These are phyloP conservation scores for Sugiyamaella castrensis DNA, from an alignment of 1,139 yeast species.

Conservation along the genomic window DNA sequence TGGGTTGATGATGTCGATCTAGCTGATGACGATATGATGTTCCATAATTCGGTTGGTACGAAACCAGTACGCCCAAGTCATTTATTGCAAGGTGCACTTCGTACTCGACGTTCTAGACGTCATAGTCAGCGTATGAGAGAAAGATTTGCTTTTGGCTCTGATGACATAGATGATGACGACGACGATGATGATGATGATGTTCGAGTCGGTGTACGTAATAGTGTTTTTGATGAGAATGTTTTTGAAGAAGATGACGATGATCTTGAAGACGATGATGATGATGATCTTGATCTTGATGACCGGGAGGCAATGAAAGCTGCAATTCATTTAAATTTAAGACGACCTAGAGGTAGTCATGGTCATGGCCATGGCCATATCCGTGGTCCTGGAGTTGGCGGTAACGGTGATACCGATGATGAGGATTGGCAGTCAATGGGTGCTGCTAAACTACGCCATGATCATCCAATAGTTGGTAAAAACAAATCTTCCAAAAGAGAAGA, in stretches of 20 bases:
- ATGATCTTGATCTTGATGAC: conserved; percentile 10
- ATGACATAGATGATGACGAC: conserved; percentile 20
- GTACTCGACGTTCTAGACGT: conserved; percentile 14
- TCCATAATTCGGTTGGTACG: conserved; percentile 25
- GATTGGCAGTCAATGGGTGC: conserved; percentile 94
- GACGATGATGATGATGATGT: conserved; percentile 21
- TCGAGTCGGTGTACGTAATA: conserved; percentile 8
- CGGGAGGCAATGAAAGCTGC: conserved; percentile 15
- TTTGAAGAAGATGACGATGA: conserved; percentile 38
- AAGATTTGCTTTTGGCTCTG: conserved; percentile 12
- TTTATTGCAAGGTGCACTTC: conserved; percentile 8
- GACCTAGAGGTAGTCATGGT: conserved; percentile 10
- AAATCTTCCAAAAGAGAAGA: conserved; percentile 5
- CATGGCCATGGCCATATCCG: conserved; percentile 6
- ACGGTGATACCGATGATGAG: conserved; percentile 78
- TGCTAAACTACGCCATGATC: conserved; percentile 38
- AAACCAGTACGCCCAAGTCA: conserved; percentile 10
- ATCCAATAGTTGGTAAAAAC: not conserved
- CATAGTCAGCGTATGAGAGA: conserved; percentile 14
- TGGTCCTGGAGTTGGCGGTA: not conserved
- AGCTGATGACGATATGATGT: conserved; percentile 38
- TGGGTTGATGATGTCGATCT: conserved; percentile 49
- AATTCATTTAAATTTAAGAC: conserved; percentile 11
- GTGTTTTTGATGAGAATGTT: conserved; percentile 24
- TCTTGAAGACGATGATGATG: conserved; percentile 35